These are phyloP conservation scores for Persicaria tinctoria DNA, from an alignment of 148 eudicot species.

Conservation along the genomic window DNA sequence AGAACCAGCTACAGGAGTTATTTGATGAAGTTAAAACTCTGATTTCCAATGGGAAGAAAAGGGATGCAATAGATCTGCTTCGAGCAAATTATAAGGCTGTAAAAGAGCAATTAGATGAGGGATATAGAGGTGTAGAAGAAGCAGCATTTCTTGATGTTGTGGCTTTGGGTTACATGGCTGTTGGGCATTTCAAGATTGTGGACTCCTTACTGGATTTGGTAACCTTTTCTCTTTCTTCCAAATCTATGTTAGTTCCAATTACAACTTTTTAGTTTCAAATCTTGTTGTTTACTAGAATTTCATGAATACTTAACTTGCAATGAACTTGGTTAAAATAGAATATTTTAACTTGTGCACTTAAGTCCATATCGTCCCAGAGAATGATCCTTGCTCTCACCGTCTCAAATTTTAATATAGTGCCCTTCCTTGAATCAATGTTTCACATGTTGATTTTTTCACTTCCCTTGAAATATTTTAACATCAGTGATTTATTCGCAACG, in stretches of 20 bases:
- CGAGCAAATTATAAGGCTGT: conserved; percentile 72
- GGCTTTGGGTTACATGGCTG: conserved; percentile 63
- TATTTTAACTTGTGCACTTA: background rate
- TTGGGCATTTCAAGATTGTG: conserved; percentile 58
- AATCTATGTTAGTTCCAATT: background rate
- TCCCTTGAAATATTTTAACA: background rate
- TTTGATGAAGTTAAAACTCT: conserved; percentile 71
- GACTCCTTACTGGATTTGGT: conserved; percentile 51
- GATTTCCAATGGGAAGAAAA: conserved; percentile 54
- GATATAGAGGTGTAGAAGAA: conserved; percentile 62
- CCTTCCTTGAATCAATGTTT: background rate
- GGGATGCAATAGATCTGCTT: conserved; percentile 63
- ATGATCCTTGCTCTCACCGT: background rate
- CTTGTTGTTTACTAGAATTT: background rate
- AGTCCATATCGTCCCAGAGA: background rate
- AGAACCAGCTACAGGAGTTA: conserved; percentile 60
- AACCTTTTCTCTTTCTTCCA: conserved; percentile 17
- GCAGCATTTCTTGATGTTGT: conserved; percentile 76
- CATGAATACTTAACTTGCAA: background rate
- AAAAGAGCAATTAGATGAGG: conserved; percentile 61
- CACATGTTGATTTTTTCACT: background rate
- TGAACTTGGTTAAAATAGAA: background rate
- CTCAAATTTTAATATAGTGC: background rate
- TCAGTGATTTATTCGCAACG: background rate
- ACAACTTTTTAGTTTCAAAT: background rate